Conservation (phyloP, 106 monocot species). For the Gastrodia elata region DNA sequence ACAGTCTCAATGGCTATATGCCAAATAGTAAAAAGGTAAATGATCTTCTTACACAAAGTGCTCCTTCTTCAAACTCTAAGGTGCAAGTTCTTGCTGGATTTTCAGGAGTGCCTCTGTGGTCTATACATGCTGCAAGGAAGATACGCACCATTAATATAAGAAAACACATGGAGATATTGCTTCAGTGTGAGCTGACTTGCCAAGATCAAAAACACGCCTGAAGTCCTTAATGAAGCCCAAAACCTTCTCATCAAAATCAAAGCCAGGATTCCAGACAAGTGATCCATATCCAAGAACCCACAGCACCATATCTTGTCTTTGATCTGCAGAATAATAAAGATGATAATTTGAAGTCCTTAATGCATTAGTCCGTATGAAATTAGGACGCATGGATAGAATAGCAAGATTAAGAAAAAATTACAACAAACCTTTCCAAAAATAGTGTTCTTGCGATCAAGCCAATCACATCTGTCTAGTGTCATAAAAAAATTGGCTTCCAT, state of each 20-base stretch:
- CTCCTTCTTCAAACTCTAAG: conserved; percentile 34
- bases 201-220: conserved; percentile 75
- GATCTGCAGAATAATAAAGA: not conserved
- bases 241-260: conserved; percentile 81
- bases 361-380: no score
- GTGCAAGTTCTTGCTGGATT: conserved; percentile 60
- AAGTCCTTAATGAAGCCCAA: conserved; percentile 78
- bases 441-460: conserved; percentile 88
- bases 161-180: not conserved
- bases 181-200: conserved; percentile 19
- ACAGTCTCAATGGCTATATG: not conserved
- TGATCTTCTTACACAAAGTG: conserved; percentile 46
- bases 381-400: no score
- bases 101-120: conserved; percentile 67
- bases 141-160: not conserved
- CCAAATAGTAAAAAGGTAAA: no score
- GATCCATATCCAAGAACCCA: conserved; percentile 96
- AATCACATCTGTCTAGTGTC: conserved; percentile 85
- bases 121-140: conserved; percentile 41
- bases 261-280: conserved; percentile 82
- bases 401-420: no score
- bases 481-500: conserved; percentile 97
- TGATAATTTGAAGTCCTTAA: not conserved
- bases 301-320: conserved; percentile 43
- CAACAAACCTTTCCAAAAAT: conserved; percentile 82